phyloP scores from a whole-genome alignment of 164 flowering plant species.

The Stephania japonica region DNA sequence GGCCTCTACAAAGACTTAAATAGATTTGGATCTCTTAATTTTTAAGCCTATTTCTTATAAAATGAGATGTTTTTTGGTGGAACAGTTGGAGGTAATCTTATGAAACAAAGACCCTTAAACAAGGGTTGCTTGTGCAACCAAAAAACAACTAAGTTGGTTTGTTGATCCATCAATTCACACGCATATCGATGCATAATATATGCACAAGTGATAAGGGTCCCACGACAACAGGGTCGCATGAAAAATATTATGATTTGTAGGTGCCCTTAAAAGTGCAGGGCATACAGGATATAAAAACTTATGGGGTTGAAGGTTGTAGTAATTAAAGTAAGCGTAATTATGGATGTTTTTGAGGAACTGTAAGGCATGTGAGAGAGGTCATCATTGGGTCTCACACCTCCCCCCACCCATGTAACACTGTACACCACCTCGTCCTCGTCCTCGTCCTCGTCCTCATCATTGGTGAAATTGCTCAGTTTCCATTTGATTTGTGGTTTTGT shows the following conservation, averaged over 20 bases:
- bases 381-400: not conserved
- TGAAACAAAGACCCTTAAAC: too few relatives aligned
- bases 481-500: not conserved
- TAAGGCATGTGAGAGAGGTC: not conserved
- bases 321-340: slow-evolving; percentile 1
- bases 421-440: too few relatives aligned
- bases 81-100: too few relatives aligned
- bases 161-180: not conserved
- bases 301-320: not conserved
- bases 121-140: too few relatives aligned
- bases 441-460: too few relatives aligned
- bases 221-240: not conserved
- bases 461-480: not conserved
- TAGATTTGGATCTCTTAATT: too few relatives aligned
- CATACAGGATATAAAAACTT: not conserved
- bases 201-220: not conserved
- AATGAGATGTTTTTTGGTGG: too few relatives aligned
- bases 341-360: not conserved
- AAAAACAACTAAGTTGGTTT: too few relatives aligned
- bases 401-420: not conserved
- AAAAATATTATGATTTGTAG: too few relatives aligned
- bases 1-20: too few relatives aligned
- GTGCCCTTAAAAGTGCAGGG: too few relatives aligned
- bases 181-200: not conserved
- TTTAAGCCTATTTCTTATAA: too few relatives aligned